Evolutionary conservation across 257 asterid species (phyloP).

Genomic region (Coffea eugenioides): DNA sequence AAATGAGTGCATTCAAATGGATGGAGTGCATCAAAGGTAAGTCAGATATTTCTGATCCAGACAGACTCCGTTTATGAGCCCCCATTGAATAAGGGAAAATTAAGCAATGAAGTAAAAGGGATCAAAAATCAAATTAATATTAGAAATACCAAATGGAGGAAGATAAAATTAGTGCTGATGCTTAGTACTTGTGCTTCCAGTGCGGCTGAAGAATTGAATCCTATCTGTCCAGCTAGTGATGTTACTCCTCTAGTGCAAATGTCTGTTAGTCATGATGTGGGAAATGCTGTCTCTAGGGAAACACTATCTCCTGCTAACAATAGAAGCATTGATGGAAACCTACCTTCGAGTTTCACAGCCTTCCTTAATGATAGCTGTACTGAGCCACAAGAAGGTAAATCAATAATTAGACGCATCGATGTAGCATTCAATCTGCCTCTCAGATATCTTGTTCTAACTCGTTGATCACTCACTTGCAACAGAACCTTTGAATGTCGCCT

Average conservation of each 20-base stretch:
- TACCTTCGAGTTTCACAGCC: conserved; percentile 2
- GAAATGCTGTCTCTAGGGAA: not conserved
- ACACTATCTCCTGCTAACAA: conserved; percentile 5
- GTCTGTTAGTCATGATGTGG: not conserved
- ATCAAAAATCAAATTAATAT: not conserved
- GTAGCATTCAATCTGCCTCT: not conserved
- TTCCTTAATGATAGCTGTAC: not conserved
- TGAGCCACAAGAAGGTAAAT: conserved; percentile 12
- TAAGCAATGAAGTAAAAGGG: not conserved
- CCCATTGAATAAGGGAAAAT: not conserved
- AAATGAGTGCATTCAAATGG: not conserved
- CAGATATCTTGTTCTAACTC: not conserved
- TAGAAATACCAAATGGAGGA: not conserved
- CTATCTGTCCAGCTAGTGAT: not conserved
- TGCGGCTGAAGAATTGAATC: not conserved
- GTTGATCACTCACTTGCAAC: not conserved
- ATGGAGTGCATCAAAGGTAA: conserved; percentile 9
- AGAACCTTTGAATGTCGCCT: not conserved
- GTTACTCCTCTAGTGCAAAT: conserved; percentile 5
- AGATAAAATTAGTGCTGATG: not conserved
- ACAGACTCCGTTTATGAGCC: not conserved
- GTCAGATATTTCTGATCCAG: not conserved
- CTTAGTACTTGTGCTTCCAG: conserved; percentile 9
- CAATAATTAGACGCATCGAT: not conserved
- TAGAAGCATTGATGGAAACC: not conserved